Evolutionary conservation across 768 basidiomycete species (phyloP).

Genomic region (Lanmaoa pseudosensibilis): DNA sequence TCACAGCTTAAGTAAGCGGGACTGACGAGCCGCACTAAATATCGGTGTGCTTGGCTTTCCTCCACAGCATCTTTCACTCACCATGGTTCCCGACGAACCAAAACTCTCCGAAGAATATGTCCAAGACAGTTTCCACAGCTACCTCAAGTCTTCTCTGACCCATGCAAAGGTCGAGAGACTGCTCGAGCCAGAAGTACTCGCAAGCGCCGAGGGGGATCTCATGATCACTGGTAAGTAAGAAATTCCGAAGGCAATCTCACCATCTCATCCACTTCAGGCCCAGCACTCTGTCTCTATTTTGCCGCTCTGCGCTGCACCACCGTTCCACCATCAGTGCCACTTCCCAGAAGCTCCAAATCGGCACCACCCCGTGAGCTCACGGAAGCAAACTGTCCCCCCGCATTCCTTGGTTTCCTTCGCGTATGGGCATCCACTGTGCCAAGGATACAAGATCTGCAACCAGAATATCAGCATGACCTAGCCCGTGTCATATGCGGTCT

Average conservation of each 20-base stretch:
- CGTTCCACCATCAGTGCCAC: slow-evolving; percentile 75
- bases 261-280: slow-evolving; percentile 43
- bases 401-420: slow-evolving; percentile 65
- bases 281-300: slow-evolving; percentile 82
- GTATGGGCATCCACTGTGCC: slow-evolving; percentile 74
- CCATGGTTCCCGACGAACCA: slow-evolving; percentile 27
- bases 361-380: slow-evolving; percentile 58
- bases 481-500: slow-evolving; percentile 77
- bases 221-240: slow-evolving; percentile 75
- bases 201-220: slow-evolving; percentile 76
- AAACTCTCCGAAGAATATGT: slow-evolving; percentile 63
- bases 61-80: not conserved
- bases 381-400: slow-evolving; percentile 62
- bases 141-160: slow-evolving; percentile 74
- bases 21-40: not conserved
- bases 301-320: slow-evolving; percentile 77
- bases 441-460: slow-evolving; percentile 57
- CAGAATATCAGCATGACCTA: slow-evolving; percentile 77
- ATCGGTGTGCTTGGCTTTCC: not conserved
- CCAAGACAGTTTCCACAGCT: slow-evolving; percentile 80
- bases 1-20: not conserved
- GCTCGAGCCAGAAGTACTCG: slow-evolving; percentile 69
- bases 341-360: slow-evolving; percentile 57
- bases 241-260: not conserved
- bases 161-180: slow-evolving; percentile 76